Base-by-base conservation (phyloP, 2,329 filamentous ascomycete genomes). In the Zalaria sp. region DNA sequence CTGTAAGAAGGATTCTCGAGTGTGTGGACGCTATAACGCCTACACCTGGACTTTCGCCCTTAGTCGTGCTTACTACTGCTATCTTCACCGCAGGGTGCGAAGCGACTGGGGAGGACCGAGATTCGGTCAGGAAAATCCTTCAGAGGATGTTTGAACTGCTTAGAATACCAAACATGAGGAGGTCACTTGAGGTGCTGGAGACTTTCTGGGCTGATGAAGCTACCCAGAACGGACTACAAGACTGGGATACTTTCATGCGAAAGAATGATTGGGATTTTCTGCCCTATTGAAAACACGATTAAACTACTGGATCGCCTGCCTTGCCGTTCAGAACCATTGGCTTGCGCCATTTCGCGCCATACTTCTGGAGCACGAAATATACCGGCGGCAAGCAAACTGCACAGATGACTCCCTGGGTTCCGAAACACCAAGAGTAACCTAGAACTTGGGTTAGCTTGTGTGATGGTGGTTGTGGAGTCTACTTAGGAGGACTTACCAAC, bases 191-290 rank as follows among this genome's bases (percentile, higher is more conserved):
- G 25, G 43, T 45, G 2, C 27, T 45, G 7, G 43, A 45, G 34
- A 42, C 38, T 9, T 45, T 45, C 26, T 45, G 43, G 43, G 37
- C 38, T 4, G 35, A 34, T 11, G 38, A 41, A 10, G 32, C 25
- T 1, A 32, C 7, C 3, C 7, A 32, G n/a, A 32, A 7, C n/a
- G 29, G n/a, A 32, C 29, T 32, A 7, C 32, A 40, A 26, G 43
- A 45, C 25, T 45, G 43, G 43, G 43, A 45, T 11, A 37, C 11
- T 25, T 45, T 42, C 9, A 45, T 45, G 43, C 35, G 35, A n/a
- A 34, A 28, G 9, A 39, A 45, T 25, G n/a, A 45, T 9, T 45
- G 43, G 43, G 43, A 45, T 10, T 45, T 45, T 25, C 37, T 45
- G 35, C 39, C 43, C 5, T 45, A 45, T 36, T 45, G 39, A 45